These are phyloP conservation scores for Rhipidocladum racemiflorum DNA, from an alignment of 176 grass and related monocot species.

Conservation along the genomic window DNA sequence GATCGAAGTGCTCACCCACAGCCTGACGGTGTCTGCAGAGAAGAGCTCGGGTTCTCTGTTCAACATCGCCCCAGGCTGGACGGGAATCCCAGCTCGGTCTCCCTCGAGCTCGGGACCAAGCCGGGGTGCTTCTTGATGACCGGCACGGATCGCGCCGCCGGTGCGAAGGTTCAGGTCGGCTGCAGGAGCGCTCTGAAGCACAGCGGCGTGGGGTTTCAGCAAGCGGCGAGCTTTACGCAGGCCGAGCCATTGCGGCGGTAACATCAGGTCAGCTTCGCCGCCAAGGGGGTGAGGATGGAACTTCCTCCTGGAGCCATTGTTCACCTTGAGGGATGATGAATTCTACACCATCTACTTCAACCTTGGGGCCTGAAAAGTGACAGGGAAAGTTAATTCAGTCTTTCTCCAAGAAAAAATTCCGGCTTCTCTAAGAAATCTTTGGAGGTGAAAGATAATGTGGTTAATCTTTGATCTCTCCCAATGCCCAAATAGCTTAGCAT, in stretches of 20 bases:
- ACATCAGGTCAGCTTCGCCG: conserved; percentile 68
- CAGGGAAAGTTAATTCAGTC: not conserved
- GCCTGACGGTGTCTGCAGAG: conserved; percentile 35
- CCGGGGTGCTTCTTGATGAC: conserved; percentile 65
- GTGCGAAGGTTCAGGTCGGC: conserved; percentile 40
- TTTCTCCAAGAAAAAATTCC: not conserved
- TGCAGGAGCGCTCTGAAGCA: conserved; percentile 25
- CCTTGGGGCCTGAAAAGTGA: conserved; percentile 47
- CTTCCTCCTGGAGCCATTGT: conserved; percentile 79
- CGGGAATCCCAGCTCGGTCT: conserved; percentile 41
- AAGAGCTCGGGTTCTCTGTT: conserved; percentile 28
- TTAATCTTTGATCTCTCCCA: not conserved
- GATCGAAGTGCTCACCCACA: conserved; percentile 50
- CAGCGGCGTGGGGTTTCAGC: conserved; percentile 35
- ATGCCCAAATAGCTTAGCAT: not conserved
- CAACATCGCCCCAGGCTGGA: conserved; percentile 51
- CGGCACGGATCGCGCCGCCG: not conserved
- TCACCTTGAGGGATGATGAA: conserved; percentile 85
- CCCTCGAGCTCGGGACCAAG: conserved; percentile 53
- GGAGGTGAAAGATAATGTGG: conserved; percentile 1
- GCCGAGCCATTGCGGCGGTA: conserved; percentile 54
- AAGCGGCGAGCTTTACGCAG: conserved; percentile 57
- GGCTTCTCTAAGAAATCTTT: not conserved
- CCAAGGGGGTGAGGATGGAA: conserved; percentile 49
- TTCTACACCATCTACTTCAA: conserved; percentile 91